Evolutionary conservation across 2,329 filamentous ascomycete genomes (phyloP).

Genomic region (Ramichloridium luteum): DNA sequence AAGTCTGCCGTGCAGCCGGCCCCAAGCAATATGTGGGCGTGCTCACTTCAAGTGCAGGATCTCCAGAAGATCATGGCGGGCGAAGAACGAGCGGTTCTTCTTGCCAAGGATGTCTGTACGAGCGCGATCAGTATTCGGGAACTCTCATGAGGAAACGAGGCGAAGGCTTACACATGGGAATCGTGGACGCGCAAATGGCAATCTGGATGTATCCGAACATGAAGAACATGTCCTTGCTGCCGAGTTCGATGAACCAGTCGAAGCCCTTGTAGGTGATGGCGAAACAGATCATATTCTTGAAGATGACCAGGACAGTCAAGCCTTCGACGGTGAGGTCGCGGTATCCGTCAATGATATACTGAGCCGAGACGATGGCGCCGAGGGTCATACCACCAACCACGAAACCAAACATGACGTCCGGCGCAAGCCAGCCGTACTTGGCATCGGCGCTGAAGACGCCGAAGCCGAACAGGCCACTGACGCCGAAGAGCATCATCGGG

Average conservation of each 20-base stretch:
- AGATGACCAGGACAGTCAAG: conserved; percentile 77
- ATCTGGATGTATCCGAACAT: conserved; percentile 63
- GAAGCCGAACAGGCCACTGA: conserved; percentile 73
- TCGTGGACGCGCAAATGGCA: conserved; percentile 55
- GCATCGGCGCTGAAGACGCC: conserved; percentile 49
- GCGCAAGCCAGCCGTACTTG: conserved; percentile 55
- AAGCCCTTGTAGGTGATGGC: conserved; percentile 70
- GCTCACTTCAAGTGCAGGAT: too few species aligned
- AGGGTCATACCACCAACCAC: conserved; percentile 81
- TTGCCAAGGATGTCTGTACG: conserved; percentile 60
- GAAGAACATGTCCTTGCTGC: conserved; percentile 53
- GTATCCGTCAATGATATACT: conserved; percentile 85
- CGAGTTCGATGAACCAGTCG: conserved; percentile 56
- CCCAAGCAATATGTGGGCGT: too few species aligned
- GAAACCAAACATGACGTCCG: conserved; percentile 67
- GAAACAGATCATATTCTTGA: conserved; percentile 87
- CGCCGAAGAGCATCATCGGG: conserved; percentile 67
- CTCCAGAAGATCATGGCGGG: conserved; percentile 55
- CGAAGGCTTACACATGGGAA: conserved; percentile 61
- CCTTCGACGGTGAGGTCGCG: conserved; percentile 71
- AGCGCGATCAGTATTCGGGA: not conserved
- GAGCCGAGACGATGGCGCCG: conserved; percentile 65
- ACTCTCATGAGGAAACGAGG: not conserved
- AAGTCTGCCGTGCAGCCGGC: too few species aligned
- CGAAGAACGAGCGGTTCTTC: conserved; percentile 56